Conservation (phyloP, 345 rosid species). For the rapeseed (Brassica napus) region DNA sequence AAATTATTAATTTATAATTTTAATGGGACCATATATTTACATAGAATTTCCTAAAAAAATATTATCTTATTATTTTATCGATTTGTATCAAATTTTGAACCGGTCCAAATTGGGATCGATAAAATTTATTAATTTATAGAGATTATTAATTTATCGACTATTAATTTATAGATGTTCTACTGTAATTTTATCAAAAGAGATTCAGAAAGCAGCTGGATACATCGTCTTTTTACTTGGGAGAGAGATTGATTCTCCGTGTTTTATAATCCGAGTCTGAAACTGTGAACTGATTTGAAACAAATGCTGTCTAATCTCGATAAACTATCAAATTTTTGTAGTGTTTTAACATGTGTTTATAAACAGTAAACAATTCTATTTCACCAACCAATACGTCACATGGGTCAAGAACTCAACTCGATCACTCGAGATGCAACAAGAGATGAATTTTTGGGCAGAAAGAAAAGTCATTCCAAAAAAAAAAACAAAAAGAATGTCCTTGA, state of each 20-base stretch:
- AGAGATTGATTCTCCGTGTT: background rate
- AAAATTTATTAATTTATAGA: too few relatives aligned
- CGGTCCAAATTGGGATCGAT: too few relatives aligned
- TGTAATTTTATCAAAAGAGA: background rate
- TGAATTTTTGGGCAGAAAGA: background rate
- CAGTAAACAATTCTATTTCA: background rate
- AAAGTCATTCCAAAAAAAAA: background rate
- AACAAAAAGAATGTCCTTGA: background rate
- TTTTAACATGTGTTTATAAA: background rate
- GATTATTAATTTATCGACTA: too few relatives aligned
- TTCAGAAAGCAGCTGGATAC: background rate
- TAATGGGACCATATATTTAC: too few relatives aligned
- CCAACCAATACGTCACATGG: background rate
- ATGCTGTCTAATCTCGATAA: background rate
- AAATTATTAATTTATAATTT: too few relatives aligned
- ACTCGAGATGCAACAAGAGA: slow-evolving; percentile 5
- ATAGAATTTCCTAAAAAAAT: too few relatives aligned
- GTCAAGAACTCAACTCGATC: background rate
- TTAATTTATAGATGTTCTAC: too few relatives aligned
- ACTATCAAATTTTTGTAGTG: background rate
- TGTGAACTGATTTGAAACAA: background rate
- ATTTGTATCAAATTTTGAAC: too few relatives aligned
- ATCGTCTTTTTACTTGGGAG: background rate
- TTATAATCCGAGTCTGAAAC: background rate
- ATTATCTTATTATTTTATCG: too few relatives aligned